Conservation (phyloP, 257 asterid genomes). For the Misopates orontium region DNA sequence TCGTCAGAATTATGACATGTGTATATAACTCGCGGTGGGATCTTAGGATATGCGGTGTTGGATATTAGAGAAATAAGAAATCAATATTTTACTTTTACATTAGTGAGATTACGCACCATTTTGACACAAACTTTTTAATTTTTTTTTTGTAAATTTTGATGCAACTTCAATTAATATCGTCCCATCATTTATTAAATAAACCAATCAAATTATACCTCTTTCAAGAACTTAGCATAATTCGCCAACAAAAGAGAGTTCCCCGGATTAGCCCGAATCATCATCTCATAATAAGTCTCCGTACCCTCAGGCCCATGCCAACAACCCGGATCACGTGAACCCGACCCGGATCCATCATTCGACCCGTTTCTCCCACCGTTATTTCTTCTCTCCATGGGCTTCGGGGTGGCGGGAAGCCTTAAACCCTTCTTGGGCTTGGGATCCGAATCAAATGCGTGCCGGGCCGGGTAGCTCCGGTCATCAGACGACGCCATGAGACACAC, state of each 20-base stretch:
- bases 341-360: constrained; percentile 47
- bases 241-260: constrained; percentile 65
- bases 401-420: constrained; percentile 32
- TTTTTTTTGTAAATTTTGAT: no score
- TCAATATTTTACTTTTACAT: no score
- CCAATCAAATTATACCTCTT: constrained; percentile 47
- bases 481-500: constrained; percentile 37
- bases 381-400: constrained; percentile 36
- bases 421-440: constrained; percentile 39
- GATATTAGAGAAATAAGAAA: no score
- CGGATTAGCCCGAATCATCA: constrained; percentile 69
- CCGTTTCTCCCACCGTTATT: constrained; percentile 58
- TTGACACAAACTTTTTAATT: no score
- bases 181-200: neutral
- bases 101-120: no score
- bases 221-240: constrained; percentile 77
- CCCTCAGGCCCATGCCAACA: constrained; percentile 54
- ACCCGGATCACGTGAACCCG: constrained; percentile 44
- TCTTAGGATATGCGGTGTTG: no score
- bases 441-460: constrained; percentile 41
- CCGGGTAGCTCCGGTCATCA: no score
- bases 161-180: no score
- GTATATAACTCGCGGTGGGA: no score
- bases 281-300: constrained; percentile 64
- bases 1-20: no score